Evolutionary conservation across 73 alveolate genomes (phyloP), one percentile per base, ranked within the genome.

Genomic region (Paraurostyla sp.): DNA sequence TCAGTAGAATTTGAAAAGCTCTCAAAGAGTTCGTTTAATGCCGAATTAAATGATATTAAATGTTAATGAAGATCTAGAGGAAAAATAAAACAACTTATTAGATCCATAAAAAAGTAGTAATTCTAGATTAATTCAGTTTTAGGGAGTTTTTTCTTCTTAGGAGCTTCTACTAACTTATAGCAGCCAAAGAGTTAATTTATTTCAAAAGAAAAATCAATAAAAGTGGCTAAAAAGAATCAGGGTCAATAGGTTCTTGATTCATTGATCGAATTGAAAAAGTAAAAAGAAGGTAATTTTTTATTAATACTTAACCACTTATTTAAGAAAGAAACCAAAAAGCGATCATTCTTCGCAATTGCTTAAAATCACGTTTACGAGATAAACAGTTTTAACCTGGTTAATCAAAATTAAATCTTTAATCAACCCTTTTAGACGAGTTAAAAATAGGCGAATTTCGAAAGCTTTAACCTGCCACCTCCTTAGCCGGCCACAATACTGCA

Each of bases 281-380:
- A 69, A 36, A 41, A 69, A 36, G 84, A 69, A 69, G 84, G 84
- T 69, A 69, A 11, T 6, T 38, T 41, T 3, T 15, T 38, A 23
- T 13, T 15, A 4, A 63, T 30, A 15, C 16, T 38, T 69, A 69
- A 69, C 63, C 3, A 2, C 22, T 36, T 11, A 13, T 6, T 7
- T 41, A 69, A 69, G 59, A 69, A 69, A 69, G 84, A 69, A 43
- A 69, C 35, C 25, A 60, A 60, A 60, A 60, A 25, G 50, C 78
- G 22, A 60, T 60, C 78, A 60, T 60, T 23, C 78, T 60, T 16
- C 45, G 78, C 22, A 60, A 60, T 13, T 30, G 78, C 32, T 13
- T 60, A 9, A 60, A 60, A 60, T 30, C 22, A 25, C 78, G 78
- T 27, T 25, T 60, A 30, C 50, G 13, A 60, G 78, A 60, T 23